Evolutionary conservation across 2,329 filamentous ascomycete species (phyloP).

Genomic region (Leptographium wingfieldii): DNA sequence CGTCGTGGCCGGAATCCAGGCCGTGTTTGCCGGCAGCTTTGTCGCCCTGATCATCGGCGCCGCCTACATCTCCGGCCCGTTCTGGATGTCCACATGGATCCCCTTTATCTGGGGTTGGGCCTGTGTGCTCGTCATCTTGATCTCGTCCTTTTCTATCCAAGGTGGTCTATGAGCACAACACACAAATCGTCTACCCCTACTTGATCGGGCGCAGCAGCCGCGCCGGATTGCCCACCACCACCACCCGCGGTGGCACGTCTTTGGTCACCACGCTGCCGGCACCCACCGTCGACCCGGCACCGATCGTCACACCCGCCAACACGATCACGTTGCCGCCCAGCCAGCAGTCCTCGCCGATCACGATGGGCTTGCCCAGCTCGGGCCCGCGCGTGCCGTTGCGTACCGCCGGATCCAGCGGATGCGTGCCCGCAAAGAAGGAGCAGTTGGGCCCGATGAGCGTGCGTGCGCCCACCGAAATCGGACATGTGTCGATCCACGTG

Average conservation of each 20-base stretch:
- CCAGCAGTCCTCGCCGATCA: constrained; percentile 72
- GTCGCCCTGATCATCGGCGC: constrained; percentile 68
- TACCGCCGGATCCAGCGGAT: constrained; percentile 63
- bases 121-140: constrained; percentile 68
- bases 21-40: constrained; percentile 65
- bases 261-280: constrained; percentile 78
- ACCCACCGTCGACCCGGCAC: constrained; percentile 59
- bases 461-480: constrained; percentile 61
- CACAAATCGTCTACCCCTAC: background rate
- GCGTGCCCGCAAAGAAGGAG: constrained; percentile 59
- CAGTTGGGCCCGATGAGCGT: constrained; percentile 72
- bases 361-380: constrained; percentile 60
- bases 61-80: constrained; percentile 70
- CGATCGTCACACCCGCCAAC: constrained; percentile 66
- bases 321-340: constrained; percentile 60
- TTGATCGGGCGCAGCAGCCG: constrained; percentile 36
- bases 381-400: constrained; percentile 65
- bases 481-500: constrained; percentile 64
- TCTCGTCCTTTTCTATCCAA: constrained; percentile 88
- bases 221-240: constrained; percentile 57
- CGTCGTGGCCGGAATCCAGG: constrained; percentile 62
- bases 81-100: constrained; percentile 89
- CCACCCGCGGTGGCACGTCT: constrained; percentile 49
- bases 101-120: constrained; percentile 80
- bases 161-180: constrained; percentile 52